Evolutionary conservation across 352 stramenopile genomes (phyloP).

Genomic region (Phytophthora macrochlamydospora): DNA sequence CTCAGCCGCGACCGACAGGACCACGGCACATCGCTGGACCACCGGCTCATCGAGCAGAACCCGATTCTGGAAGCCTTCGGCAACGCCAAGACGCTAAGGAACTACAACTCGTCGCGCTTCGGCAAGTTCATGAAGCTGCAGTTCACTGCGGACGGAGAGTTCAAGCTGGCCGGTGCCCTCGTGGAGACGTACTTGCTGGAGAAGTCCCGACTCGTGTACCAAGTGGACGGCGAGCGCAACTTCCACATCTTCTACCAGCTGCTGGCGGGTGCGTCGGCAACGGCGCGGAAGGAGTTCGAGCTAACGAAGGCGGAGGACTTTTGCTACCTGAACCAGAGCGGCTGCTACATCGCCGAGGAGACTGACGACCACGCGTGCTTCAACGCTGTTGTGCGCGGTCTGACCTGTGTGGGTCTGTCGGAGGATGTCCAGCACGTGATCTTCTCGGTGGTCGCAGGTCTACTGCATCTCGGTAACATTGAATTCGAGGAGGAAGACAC

Average conservation of each 20-base stretch:
- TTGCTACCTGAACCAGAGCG: slow-evolving; percentile 94
- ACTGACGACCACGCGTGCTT: slow-evolving; percentile 91
- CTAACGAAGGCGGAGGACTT: slow-evolving; percentile 87
- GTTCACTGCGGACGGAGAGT: slow-evolving; percentile 89
- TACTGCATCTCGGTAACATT: slow-evolving; percentile 97
- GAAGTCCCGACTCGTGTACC: slow-evolving; percentile 89
- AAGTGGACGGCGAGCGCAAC: slow-evolving; percentile 92
- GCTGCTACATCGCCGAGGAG: slow-evolving; percentile 92
- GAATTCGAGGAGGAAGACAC: slow-evolving; percentile 93
- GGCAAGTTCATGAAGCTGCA: slow-evolving; percentile 97
- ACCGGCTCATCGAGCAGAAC: slow-evolving; percentile 91
- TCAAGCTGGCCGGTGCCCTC: slow-evolving; percentile 86
- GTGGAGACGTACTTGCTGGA: slow-evolving; percentile 90
- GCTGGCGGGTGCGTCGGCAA: slow-evolving; percentile 62
- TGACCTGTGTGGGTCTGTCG: slow-evolving; percentile 83
- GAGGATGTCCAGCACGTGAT: slow-evolving; percentile 78
- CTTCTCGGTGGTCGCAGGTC: slow-evolving; percentile 92
- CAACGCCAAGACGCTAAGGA: slow-evolving; percentile 95
- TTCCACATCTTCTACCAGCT: slow-evolving; percentile 97
- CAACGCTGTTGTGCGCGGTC: slow-evolving; percentile 65
- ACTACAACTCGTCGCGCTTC: slow-evolving; percentile 95
- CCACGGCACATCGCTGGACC: slow-evolving; percentile 71
- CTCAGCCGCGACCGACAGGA: slow-evolving; percentile 56
- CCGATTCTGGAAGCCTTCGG: slow-evolving; percentile 96
- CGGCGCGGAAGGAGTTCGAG: slow-evolving; percentile 63